Evolutionary conservation across 768 basidiomycete species (phyloP).

Genomic region (Roridomyces roridus): DNA sequence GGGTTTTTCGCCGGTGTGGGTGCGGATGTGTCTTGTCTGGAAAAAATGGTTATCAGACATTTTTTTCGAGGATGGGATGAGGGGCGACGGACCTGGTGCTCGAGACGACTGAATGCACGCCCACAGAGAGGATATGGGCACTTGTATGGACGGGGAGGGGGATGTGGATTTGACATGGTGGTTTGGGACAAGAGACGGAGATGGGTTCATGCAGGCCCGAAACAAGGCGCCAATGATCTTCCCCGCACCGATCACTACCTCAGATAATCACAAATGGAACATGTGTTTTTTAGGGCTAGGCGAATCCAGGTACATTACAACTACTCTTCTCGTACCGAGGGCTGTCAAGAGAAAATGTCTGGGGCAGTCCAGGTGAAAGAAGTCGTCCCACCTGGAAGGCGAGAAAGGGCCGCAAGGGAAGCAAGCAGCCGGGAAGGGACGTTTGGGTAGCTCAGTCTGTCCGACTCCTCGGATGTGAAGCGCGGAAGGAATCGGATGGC

Average conservation of each 20-base stretch:
- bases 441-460: too few relatives aligned
- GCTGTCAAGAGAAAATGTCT: too few relatives aligned
- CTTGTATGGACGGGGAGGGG: slow-evolving; percentile 83
- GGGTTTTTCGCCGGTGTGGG: slow-evolving; percentile 98
- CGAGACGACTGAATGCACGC: slow-evolving; percentile 93
- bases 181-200: slow-evolving; percentile 1
- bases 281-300: too few relatives aligned
- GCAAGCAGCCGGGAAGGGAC: too few relatives aligned
- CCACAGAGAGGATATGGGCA: slow-evolving; percentile 93
- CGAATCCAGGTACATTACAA: too few relatives aligned
- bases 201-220: background rate
- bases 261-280: slow-evolving; percentile 6
- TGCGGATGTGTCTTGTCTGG: slow-evolving; percentile 97
- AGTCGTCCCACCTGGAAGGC: too few relatives aligned
- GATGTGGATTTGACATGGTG: slow-evolving; percentile 11
- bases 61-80: background rate
- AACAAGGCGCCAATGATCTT: slow-evolving; percentile 11
- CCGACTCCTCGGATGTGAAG: background rate
- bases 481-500: too few relatives aligned
- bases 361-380: too few relatives aligned
- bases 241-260: slow-evolving; percentile 17
- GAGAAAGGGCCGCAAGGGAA: too few relatives aligned
- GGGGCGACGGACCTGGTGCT: slow-evolving; percentile 93
- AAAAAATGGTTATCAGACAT: background rate
- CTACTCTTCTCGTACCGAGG: too few relatives aligned